These are phyloP conservation scores for Diaporthe amygdali DNA, from an alignment of 2,329 filamentous ascomycete genomes.

Conservation along the genomic window DNA sequence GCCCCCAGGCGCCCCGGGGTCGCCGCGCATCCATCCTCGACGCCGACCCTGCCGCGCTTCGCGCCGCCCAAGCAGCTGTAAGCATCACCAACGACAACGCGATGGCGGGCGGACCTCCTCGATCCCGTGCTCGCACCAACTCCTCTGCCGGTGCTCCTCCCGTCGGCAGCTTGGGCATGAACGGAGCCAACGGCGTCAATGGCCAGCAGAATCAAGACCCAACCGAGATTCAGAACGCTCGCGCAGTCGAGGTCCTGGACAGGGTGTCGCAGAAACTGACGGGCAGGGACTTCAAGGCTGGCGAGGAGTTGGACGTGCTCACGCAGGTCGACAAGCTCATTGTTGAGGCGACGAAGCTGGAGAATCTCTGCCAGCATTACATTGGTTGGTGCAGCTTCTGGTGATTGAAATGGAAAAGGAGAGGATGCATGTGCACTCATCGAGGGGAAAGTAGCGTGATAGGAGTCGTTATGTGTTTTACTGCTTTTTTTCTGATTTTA, in stretches of 20 bases:
- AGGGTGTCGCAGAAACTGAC: slow-evolving; percentile 96
- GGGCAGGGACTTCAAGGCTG: slow-evolving; percentile 86
- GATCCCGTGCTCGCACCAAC: slow-evolving; percentile 63
- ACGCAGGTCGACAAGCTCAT: slow-evolving; percentile 95
- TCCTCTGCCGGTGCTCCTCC: slow-evolving; percentile 51
- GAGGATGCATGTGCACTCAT: background rate
- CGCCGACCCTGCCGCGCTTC: slow-evolving; percentile 62
- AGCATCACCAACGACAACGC: slow-evolving; percentile 33
- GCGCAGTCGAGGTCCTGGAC: slow-evolving; percentile 88
- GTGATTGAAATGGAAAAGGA: slow-evolving; percentile 53
- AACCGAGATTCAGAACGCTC: slow-evolving; percentile 87
- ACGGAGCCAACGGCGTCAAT: slow-evolving; percentile 43
- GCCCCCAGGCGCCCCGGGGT: slow-evolving; percentile 53
- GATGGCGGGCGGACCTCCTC: slow-evolving; percentile 52
- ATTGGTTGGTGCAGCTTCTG: slow-evolving; percentile 99
- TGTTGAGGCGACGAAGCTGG: slow-evolving; percentile 92
- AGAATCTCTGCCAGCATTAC: slow-evolving; percentile 98
- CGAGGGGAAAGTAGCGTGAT: background rate
- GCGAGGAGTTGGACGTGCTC: slow-evolving; percentile 82
- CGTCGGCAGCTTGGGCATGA: slow-evolving; percentile 36
- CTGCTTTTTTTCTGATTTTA: background rate
- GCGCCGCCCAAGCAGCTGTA: slow-evolving; percentile 48
- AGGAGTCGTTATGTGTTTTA: background rate
- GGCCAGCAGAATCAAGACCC: slow-evolving; percentile 43
- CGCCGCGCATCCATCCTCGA: slow-evolving; percentile 76